Evolutionary conservation across 2,329 filamentous ascomycete genomes (phyloP).

Genomic region (Pseudocercospora fijiensis): DNA sequence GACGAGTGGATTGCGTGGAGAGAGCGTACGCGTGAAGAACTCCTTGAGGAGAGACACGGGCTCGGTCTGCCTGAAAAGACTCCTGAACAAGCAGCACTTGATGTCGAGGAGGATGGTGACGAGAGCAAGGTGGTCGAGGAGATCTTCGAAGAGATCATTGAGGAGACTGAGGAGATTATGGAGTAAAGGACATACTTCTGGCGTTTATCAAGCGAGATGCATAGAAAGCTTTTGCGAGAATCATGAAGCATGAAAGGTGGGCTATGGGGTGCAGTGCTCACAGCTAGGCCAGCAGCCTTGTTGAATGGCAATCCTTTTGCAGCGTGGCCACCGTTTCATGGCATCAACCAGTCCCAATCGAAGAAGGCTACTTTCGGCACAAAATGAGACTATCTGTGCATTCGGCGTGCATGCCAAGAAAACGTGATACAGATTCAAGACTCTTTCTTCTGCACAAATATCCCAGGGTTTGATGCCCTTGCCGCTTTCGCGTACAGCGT

Average conservation of each 20-base stretch:
- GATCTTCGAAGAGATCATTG: conserved; percentile 85
- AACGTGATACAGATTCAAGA: no score
- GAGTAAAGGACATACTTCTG: conserved; percentile 27
- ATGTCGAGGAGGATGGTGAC: conserved; percentile 52
- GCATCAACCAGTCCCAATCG: neutral
- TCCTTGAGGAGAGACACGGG: conserved; percentile 68
- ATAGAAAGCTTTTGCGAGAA: conserved; percentile 3
- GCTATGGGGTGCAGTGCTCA: neutral
- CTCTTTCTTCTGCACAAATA: no score
- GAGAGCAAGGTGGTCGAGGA: conserved; percentile 62
- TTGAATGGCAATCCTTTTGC: neutral
- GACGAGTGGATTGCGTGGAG: conserved; percentile 90
- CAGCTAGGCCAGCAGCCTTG: neutral
- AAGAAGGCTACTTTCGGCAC: neutral
- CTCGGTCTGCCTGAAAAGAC: conserved; percentile 66
- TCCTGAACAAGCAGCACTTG: conserved; percentile 59
- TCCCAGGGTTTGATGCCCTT: no score
- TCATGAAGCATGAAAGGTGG: neutral
- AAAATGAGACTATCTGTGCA: neutral
- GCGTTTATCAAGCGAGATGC: neutral
- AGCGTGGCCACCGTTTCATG: neutral
- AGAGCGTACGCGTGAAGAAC: conserved; percentile 67
- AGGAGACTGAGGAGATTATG: conserved; percentile 82
- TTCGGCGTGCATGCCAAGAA: neutral
- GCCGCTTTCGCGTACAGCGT: no score